Evolutionary conservation across 2,329 filamentous ascomycete genomes (phyloP).

Genomic region (Pestalotiopsis sp.): DNA sequence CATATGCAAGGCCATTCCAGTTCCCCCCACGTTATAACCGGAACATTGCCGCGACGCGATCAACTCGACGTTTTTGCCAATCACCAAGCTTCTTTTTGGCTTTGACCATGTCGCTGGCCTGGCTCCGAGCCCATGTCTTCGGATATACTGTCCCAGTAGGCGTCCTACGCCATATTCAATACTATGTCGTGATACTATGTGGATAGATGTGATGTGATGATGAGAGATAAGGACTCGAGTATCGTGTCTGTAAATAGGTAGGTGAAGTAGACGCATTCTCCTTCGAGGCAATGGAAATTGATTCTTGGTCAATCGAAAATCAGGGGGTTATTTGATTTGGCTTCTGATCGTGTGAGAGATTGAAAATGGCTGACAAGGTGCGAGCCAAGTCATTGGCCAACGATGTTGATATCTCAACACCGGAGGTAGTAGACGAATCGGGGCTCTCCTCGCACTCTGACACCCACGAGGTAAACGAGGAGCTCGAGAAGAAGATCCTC

Average conservation of each 20-base stretch:
- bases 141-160: not conserved
- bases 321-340: not conserved
- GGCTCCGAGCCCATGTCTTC: not conserved
- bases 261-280: not conserved
- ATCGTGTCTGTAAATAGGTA: not conserved
- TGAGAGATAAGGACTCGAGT: not conserved
- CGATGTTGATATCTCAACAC: slow-evolving; percentile 13
- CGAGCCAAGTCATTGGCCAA: slow-evolving; percentile 12
- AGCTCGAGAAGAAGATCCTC: slow-evolving; percentile 31
- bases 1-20: not conserved
- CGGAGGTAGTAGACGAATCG: not conserved
- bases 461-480: slow-evolving; percentile 10
- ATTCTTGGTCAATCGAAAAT: not conserved
- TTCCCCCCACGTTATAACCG: not conserved
- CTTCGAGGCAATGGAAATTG: not conserved
- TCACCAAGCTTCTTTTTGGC: not conserved
- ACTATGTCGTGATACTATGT: slow-evolving; percentile 9
- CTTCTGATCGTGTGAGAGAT: not conserved
- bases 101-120: not conserved
- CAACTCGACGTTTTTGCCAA: not conserved
- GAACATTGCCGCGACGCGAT: not conserved
- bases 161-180: slow-evolving; percentile 4
- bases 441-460: slow-evolving; percentile 4
- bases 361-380: not conserved
- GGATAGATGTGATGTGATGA: not conserved